Evolutionary conservation across 2,329 filamentous ascomycete species (phyloP).

Genomic region (Fusarium nodosum): DNA sequence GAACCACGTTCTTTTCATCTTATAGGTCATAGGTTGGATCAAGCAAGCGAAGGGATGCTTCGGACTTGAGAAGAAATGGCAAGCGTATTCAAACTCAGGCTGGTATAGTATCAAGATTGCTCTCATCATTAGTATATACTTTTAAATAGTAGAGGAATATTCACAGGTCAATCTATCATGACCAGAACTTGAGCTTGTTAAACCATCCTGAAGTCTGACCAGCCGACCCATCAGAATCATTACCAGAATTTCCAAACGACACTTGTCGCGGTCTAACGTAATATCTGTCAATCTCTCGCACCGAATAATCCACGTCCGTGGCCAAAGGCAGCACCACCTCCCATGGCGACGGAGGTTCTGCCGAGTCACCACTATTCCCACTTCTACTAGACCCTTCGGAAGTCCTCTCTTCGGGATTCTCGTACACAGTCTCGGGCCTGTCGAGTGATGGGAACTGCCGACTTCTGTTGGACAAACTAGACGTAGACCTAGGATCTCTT

Average conservation of each 20-base stretch:
- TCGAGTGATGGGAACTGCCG: constrained; percentile 12
- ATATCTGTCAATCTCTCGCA: constrained; percentile 55
- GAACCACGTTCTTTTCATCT: too few species aligned
- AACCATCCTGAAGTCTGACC: background rate
- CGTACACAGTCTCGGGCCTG: constrained; percentile 1
- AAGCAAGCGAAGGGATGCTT: too few species aligned
- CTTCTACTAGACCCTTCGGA: constrained; percentile 9
- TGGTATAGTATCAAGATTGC: background rate
- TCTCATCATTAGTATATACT: background rate
- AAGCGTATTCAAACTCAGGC: too few species aligned
- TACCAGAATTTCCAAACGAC: constrained; percentile 29
- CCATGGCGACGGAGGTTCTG: constrained; percentile 10
- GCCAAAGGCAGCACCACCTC: constrained; percentile 31
- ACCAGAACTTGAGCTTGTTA: constrained; percentile 35
- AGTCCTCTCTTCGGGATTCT: constrained; percentile 2
- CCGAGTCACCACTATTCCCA: background rate
- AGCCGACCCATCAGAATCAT: background rate
- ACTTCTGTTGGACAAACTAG: background rate
- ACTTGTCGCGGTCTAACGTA: constrained; percentile 46
- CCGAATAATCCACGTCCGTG: constrained; percentile 53
- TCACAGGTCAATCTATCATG: background rate
- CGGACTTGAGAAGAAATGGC: too few species aligned
- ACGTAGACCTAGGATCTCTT: background rate
- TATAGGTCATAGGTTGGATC: too few species aligned
- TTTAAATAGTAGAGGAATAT: background rate